Base-by-base conservation (phyloP, 768 basidiomycete genomes). In the Boletus sp. region DNA sequence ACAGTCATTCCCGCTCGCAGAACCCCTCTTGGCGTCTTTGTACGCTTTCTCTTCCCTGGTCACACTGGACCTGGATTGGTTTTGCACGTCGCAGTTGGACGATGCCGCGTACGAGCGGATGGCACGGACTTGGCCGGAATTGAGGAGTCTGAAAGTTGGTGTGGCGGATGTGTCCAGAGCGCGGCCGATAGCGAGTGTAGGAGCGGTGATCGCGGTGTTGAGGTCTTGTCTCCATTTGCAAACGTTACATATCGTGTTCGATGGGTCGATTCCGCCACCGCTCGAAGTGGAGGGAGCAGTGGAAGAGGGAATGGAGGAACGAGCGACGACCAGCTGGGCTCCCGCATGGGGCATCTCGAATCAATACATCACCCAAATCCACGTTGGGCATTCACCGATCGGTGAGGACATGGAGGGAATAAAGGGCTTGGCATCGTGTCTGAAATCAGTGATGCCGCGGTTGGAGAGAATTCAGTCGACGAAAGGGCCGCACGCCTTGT, bases 361-460 rank as follows among this genome's bases (percentile, higher is more conserved):
- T 35, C 35, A 17, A 9, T 29, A 24, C 36, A 47, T 65, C 9
- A 58, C 63, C n/a, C 11, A 56, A 5, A 48, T 65, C 8, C 14
- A 56, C 6, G 55, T 65, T 11, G 63, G 64, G 2, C 50, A 65
- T 52, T 65, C 63, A 1, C 57, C 55, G 4, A 32, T 56, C n/a
- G 40, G 8, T 12, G 11, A 9, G 5, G 63, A 55, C n/a, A 1
- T 9, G 37, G 18, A 37, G 4, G 30, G 5, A 17, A 15, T 54
- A 18, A 47, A 44, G 8, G 46, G 35, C 5, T 28, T 62, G 33
- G 55, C 46, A 2, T 41, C 35, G n/a, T 64, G 63, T 50, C 48
- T 65, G 41, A 36, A 47, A 18, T 41, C 50, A 3, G 32, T 61
- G 20, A 64, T 64, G 56, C 59, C 63, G 15, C 36, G 45, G 7